Base-by-base conservation (phyloP, 495 filamentous ascomycete species). In the Halenospora varia region DNA sequence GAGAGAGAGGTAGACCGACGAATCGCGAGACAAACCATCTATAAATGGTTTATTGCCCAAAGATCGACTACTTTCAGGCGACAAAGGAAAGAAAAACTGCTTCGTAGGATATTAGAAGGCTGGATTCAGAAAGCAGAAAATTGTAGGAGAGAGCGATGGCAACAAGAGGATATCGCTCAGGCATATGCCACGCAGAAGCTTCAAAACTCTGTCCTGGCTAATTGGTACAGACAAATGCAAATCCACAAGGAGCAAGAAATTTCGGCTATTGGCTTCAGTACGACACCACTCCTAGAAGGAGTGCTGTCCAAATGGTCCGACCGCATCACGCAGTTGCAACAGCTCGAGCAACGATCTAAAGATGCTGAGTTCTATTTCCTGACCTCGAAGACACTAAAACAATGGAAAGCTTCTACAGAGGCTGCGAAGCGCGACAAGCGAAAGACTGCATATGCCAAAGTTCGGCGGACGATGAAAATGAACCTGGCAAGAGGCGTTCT, bases 341-440 rank as follows among this genome's bases (percentile, higher is more conserved):
- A 81, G 53, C 68, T 88, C 23, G 71, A 82, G 40, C 70, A 63
- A 9, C 80, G 79, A 79, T 75, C 84, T 18, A 60, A 62, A 9
- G 73, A 85, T 66, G 84, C 83, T 10, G 60, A 71, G 10, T 88
- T 82, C 50, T 90, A 85, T 60, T 82, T 87, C 55, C 53, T 78
- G 20, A 72, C 78, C 25, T 82, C 75, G 15, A 75, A 73, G 56
- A 66, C 70, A n/a, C 55, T 86, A 22, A 83, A 80, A 52, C 57
- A 57, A 23, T 89, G 84, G 86, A 75, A 74, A 48, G 68, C 70
- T 46, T 78, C 81, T 13, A 75, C 75, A 6, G 59, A 75, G 25
- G 70, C 78, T 45, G 74, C 79, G 8, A 72, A 77, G 25, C 77
- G 80, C 55, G 73, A 77, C 53, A 81, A 80, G 45, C 76, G 82